These are phyloP conservation scores for Trichoderma arundinaceum DNA, from an alignment of 2,329 filamentous ascomycete species.

Conservation along the genomic window DNA sequence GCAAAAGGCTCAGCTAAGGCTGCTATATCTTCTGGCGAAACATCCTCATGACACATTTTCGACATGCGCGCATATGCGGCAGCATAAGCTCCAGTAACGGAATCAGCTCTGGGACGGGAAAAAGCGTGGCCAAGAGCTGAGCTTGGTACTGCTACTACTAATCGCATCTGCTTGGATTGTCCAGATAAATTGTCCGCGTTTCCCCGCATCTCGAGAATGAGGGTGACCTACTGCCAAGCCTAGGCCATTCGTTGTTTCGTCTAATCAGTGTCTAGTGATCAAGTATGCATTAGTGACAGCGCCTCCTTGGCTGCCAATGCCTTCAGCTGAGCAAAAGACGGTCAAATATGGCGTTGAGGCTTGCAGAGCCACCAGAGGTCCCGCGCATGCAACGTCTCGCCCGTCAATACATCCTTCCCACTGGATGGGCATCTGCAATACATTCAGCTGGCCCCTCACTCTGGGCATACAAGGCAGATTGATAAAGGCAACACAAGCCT, in stretches of 20 bases:
- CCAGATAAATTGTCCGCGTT: background rate
- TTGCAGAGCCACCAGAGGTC: background rate
- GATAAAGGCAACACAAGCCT: background rate
- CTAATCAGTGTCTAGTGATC: background rate
- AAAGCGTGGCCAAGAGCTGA: no score
- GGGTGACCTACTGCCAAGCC: constrained; percentile 5
- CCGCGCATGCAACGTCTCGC: background rate
- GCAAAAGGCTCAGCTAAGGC: background rate
- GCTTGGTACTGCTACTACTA: background rate
- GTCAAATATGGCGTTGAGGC: background rate
- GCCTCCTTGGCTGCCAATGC: background rate
- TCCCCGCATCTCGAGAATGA: background rate
- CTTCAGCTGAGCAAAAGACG: background rate
- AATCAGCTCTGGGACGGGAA: no score
- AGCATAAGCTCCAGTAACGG: background rate
- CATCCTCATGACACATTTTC: background rate
- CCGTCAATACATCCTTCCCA: background rate
- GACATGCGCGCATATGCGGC: background rate
- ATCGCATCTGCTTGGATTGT: background rate
- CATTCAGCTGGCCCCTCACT: constrained; percentile 11
- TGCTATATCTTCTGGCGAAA: background rate
- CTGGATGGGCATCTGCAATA: background rate
- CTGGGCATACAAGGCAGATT: constrained; percentile 1
- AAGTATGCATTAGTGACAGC: background rate
- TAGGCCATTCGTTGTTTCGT: background rate